Conservation (phyloP, 2,329 filamentous ascomycete species). For the Botrytis elliptica region DNA sequence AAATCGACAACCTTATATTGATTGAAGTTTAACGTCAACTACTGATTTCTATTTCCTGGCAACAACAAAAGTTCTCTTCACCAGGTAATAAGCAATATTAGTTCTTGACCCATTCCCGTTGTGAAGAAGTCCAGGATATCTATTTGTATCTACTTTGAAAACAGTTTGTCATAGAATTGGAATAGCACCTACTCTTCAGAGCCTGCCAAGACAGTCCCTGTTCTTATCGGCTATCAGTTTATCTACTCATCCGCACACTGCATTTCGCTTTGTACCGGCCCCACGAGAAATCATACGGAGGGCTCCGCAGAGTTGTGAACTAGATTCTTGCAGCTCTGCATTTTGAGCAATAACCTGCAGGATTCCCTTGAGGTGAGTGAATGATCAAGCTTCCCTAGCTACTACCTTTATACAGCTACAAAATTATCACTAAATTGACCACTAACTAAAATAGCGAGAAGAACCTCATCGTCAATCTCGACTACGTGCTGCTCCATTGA, state of each 20-base stretch:
- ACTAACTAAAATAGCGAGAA: slow-evolving; percentile 3
- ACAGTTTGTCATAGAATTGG: slow-evolving; percentile 10
- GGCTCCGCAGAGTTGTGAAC: slow-evolving; percentile 14
- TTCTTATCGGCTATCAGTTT: slow-evolving; percentile 16
- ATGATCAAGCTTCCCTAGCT: background rate
- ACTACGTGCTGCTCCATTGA: background rate
- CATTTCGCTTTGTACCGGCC: slow-evolving; percentile 16
- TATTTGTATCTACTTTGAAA: background rate
- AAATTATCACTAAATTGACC: background rate
- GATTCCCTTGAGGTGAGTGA: slow-evolving; percentile 14
- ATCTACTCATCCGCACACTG: slow-evolving; percentile 17
- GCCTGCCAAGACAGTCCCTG: slow-evolving; percentile 12
- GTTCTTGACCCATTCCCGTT: background rate
- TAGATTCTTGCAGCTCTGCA: slow-evolving; percentile 14
- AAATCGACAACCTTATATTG: background rate
- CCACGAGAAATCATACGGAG: slow-evolving; percentile 13
- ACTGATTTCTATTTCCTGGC: background rate
- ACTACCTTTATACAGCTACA: background rate
- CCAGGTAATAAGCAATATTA: background rate
- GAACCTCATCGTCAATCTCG: slow-evolving; percentile 4
- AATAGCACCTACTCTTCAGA: slow-evolving; percentile 13
- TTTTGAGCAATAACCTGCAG: background rate
- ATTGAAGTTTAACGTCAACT: background rate
- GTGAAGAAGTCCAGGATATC: background rate
- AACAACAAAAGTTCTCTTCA: background rate